Percentiles rank a stretch among this genome's conserved stretches.
Evolutionary conservation across 2,329 filamentous ascomycete genomes (phyloP).

Genomic region (Trichoderma brevicompactum): DNA sequence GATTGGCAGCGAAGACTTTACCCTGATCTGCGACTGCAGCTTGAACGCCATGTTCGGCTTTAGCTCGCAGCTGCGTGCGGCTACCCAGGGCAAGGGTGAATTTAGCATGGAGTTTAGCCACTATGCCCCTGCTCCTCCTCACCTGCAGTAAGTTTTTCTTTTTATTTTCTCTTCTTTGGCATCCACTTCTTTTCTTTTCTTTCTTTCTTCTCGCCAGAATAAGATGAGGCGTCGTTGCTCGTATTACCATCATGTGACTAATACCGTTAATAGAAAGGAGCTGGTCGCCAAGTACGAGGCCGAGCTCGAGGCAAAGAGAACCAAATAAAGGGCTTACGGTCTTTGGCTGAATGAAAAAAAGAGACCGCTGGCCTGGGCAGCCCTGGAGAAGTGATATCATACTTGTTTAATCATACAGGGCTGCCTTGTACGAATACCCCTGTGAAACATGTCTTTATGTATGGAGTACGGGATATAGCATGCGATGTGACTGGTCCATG

Average conservation of each 20-base stretch:
- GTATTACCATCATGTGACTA: not conserved
- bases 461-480: slow-evolving; percentile 1
- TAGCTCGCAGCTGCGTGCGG: slow-evolving; percentile 84
- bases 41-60: slow-evolving; percentile 99
- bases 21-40: slow-evolving; percentile 86
- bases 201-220: not conserved
- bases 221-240: not conserved
- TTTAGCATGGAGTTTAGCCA: slow-evolving; percentile 99
- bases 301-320: slow-evolving; percentile 61
- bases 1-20: slow-evolving; percentile 92
- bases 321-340: slow-evolving; percentile 47
- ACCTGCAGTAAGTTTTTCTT: slow-evolving; percentile 81
- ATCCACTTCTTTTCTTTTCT: not conserved
- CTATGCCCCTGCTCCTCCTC: slow-evolving; percentile 83
- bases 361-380: not conserved
- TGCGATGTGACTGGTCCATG: not conserved
- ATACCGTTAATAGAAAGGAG: slow-evolving; percentile 53
- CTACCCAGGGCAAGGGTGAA: slow-evolving; percentile 97
- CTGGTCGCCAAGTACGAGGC: slow-evolving; percentile 62
- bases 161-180: not conserved
- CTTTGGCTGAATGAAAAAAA: slow-evolving; percentile 1
- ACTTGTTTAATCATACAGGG: not conserved
- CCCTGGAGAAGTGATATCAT: slow-evolving; percentile 2
- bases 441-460: slow-evolving; percentile 21
- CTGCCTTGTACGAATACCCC: slow-evolving; percentile 24